A percentile compares a stretch with the other conserved stretches of the same genome.
Conservation (phyloP, 495 filamentous ascomycete species). For the Pyrenopolyporus hunteri region DNA sequence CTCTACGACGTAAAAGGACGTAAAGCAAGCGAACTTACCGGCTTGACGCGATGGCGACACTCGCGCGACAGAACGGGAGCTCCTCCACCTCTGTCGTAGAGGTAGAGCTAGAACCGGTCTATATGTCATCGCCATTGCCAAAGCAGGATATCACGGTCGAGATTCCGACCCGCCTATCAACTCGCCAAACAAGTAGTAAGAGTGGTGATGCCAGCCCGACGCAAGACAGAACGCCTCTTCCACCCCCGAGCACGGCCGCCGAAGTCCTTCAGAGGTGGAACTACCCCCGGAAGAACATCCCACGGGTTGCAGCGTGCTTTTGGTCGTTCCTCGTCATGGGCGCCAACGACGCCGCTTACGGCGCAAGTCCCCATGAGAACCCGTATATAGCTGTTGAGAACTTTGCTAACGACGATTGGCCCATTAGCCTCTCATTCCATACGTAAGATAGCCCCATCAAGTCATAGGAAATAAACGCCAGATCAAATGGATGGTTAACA, state of each 20-base stretch:
- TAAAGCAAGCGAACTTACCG: background rate
- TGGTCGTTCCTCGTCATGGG: conserved; percentile 81
- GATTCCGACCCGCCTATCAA: background rate
- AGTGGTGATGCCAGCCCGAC: conserved; percentile 4
- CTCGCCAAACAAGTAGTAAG: conserved; percentile 7
- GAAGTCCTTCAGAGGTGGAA: conserved; percentile 69
- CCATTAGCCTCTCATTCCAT: conserved; percentile 61
- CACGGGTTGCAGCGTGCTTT: conserved; percentile 68
- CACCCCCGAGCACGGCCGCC: conserved; percentile 7
- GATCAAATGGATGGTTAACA: conserved; percentile 2
- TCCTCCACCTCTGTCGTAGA: conserved; percentile 39
- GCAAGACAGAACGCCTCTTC: conserved; percentile 20
- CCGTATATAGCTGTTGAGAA: background rate
- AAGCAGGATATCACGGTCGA: conserved; percentile 2
- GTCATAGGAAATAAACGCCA: conserved; percentile 41
- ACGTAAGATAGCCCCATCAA: conserved; percentile 44
- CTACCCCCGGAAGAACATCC: conserved; percentile 66
- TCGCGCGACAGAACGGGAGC: conserved; percentile 23
- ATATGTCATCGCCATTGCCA: conserved; percentile 14
- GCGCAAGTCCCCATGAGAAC: conserved; percentile 57
- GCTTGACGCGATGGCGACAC: conserved; percentile 20
- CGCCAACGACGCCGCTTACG: conserved; percentile 80
- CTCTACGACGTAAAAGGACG: background rate
- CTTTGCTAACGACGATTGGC: conserved; percentile 15
- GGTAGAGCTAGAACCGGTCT: conserved; percentile 36